Base-by-base conservation (phyloP, 2,329 filamentous ascomycete species). In the Sporothrix pseudoabietina region DNA sequence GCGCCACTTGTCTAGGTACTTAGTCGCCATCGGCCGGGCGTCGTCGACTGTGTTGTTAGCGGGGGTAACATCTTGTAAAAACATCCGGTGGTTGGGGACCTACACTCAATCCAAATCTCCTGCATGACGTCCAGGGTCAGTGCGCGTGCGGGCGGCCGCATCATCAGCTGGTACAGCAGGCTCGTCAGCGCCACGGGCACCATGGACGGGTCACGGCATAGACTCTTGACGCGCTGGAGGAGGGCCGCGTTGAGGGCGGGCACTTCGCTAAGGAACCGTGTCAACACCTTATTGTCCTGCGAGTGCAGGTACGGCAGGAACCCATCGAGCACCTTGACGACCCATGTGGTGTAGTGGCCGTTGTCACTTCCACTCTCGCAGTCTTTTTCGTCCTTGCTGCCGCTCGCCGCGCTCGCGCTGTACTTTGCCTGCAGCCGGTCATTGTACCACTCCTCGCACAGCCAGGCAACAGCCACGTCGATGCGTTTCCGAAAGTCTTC, bases 391-490 rank as follows among this genome's bases (percentile, higher is more conserved):
- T 26, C 26, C 26, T 32, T 12, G 39, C n/a, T 22, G 85, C 86
- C 85, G 14, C 12, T 39, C 32, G 19, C 19, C 57, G 16, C 10
- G 52, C 49, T 47, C 30, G 26, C 44, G 52, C 39, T 79, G 71
- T 81, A 84, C 73, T 76, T 80, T 66, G 79, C 83, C 75, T 80
- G 83, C 76, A 84, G 82, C 80, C 82, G 90, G 80, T 98, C 95
- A 78, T 94, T 97, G 82, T 97, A 98, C 95, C 96, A 99, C 82
- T 99, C 96, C 81, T 99, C 96, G 78, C 92, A 97, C 19, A 99
- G 86, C 96, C 96, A 99, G 8, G 91, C 91, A 70, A 98, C 94
- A 0, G 94, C 95, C 30, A 96, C 88, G 77, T 97, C 94, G 75
- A 98, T 94, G 59, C 96, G 91, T 75, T 88, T 90, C 72, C 95